phyloP scores from a whole-genome alignment of 208 protist species.

The Dictyostelium gargantuum region DNA sequence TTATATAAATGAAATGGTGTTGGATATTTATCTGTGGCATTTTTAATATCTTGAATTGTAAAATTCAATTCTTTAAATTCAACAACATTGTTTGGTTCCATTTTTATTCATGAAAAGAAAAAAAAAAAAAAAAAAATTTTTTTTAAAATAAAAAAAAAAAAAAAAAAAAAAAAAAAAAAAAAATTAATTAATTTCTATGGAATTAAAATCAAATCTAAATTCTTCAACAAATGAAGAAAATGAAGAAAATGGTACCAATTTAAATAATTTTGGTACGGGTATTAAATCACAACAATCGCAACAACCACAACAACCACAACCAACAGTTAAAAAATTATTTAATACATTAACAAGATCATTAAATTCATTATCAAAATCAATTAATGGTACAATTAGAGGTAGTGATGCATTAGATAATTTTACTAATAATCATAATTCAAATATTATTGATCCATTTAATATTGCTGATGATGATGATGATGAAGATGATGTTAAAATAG shows the following conservation, averaged over 20 bases:
- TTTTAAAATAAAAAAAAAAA: background rate
- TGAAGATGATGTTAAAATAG: background rate
- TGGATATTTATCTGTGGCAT: background rate
- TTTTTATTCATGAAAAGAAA: background rate
- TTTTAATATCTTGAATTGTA: background rate
- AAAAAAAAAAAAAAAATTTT: too few species aligned
- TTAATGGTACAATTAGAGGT: background rate
- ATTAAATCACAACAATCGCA: background rate
- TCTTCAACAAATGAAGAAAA: too few species aligned
- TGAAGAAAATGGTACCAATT: too few species aligned
- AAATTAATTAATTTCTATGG: too few species aligned
- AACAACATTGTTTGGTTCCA: background rate
- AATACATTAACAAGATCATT: background rate
- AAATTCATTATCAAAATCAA: background rate
- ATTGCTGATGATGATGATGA: background rate
- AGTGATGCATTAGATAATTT: background rate
- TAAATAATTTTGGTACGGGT: too few species aligned
- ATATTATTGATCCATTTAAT: background rate
- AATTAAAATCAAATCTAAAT: too few species aligned
- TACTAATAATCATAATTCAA: background rate
- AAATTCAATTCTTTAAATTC: slow-evolving; percentile 9
- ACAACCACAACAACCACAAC: background rate
- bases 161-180: background rate
- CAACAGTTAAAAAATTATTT: background rate
- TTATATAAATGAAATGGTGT: slow-evolving; percentile 59